Conservation (phyloP, 2,329 filamentous ascomycete species). For the Pseudocercospora crystallina region DNA sequence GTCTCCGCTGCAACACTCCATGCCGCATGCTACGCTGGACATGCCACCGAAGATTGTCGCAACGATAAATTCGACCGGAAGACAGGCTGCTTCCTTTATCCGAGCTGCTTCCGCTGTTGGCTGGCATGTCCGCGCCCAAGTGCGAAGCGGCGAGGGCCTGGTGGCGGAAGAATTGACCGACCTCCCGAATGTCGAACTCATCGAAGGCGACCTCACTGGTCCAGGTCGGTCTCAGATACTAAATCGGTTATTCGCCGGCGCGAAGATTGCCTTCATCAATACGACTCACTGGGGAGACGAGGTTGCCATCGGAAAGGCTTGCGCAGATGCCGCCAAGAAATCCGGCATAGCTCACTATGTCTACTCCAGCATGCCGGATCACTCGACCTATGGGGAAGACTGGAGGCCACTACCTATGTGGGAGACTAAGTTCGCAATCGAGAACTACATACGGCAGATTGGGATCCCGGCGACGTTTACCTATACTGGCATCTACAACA, state of each 20-base stretch:
- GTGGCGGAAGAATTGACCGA: constrained; percentile 82
- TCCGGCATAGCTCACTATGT: constrained; percentile 86
- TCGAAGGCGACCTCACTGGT: constrained; percentile 63
- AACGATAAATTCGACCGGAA: constrained; percentile 92
- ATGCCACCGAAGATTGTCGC: constrained; percentile 71
- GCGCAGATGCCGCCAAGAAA: constrained; percentile 85
- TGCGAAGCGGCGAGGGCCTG: constrained; percentile 81
- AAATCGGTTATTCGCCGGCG: constrained; percentile 64
- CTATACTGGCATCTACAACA: constrained; percentile 97
- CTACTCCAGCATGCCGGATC: constrained; percentile 97
- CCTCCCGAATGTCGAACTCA: constrained; percentile 76
- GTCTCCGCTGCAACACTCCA: not conserved
- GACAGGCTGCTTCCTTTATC: constrained; percentile 92
- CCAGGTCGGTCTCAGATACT: constrained; percentile 32
- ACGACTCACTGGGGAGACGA: constrained; percentile 97
- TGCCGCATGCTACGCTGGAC: constrained; percentile 25
- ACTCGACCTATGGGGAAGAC: constrained; percentile 70
- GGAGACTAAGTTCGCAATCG: constrained; percentile 88
- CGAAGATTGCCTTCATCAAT: constrained; percentile 93
- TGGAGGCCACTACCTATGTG: constrained; percentile 89
- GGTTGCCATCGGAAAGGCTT: constrained; percentile 79
- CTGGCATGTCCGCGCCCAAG: constrained; percentile 87
- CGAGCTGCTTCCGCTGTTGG: constrained; percentile 91
- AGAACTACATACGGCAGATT: constrained; percentile 83
- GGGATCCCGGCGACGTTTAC: constrained; percentile 86